phyloP scores from a whole-genome alignment of 495 filamentous ascomycete genomes.

The Podospora sp. region DNA sequence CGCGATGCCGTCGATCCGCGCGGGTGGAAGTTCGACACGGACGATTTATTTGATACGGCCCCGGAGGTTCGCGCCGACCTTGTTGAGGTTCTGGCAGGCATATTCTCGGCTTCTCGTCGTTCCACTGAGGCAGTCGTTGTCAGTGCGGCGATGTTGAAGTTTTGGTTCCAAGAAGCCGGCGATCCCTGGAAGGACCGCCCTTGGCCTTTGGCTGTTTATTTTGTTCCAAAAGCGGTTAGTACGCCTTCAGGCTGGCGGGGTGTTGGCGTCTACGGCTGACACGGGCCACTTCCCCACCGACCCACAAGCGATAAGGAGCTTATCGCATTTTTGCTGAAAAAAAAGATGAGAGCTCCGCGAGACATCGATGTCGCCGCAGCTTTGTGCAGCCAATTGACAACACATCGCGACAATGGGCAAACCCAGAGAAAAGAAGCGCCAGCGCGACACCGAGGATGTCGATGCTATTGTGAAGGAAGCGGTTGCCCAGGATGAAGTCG shows the following conservation, averaged over 20 bases:
- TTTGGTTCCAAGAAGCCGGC: background rate
- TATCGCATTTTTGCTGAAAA: conserved; percentile 5
- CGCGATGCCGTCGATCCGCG: conserved; percentile 59
- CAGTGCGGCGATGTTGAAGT: background rate
- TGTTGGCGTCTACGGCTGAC: background rate
- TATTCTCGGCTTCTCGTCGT: background rate
- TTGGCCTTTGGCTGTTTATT: background rate
- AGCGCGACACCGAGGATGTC: conserved; percentile 33
- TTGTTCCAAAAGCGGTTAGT: background rate
- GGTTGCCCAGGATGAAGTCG: conserved; percentile 21
- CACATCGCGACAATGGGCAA: conserved; percentile 37
- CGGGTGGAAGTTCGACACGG: conserved; percentile 53
- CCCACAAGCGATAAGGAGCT: background rate
- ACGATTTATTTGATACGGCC: conserved; percentile 59
- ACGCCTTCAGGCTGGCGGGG: background rate
- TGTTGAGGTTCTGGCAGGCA: conserved; percentile 41
- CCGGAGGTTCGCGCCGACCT: conserved; percentile 55
- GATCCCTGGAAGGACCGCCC: background rate
- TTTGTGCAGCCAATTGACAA: background rate
- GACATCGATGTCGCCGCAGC: background rate
- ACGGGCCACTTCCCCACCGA: background rate
- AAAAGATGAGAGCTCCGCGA: background rate
- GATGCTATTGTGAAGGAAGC: conserved; percentile 15
- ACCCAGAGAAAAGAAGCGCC: conserved; percentile 40
- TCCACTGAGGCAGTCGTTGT: background rate